These are phyloP conservation scores for Astrothelium macrocarpum DNA, from an alignment of 495 filamentous ascomycete species.

Conservation along the genomic window DNA sequence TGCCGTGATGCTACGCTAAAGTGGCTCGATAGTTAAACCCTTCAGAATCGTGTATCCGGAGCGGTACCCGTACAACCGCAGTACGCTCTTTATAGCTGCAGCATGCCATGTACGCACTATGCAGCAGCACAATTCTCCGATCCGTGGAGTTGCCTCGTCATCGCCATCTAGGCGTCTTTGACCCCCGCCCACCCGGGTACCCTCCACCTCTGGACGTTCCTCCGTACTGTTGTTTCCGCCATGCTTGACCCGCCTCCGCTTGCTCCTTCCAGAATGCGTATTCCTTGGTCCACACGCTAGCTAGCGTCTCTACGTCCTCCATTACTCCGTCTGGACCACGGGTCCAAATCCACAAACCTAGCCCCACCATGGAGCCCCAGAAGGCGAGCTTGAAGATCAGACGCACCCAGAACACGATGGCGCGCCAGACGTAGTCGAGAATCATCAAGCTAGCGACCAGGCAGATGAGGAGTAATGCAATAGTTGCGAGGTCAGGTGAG, in stretches of 20 bases:
- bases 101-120: background rate
- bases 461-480: slow-evolving; percentile 45
- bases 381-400: slow-evolving; percentile 49
- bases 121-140: background rate
- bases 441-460: slow-evolving; percentile 56
- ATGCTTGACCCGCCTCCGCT: slow-evolving; percentile 12
- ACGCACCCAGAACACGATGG: slow-evolving; percentile 65
- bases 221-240: slow-evolving; percentile 10
- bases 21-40: background rate
- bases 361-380: slow-evolving; percentile 44
- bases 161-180: background rate
- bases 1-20: slow-evolving; percentile 3
- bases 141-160: background rate
- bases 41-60: background rate
- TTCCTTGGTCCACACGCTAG: slow-evolving; percentile 43
- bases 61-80: background rate
- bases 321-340: slow-evolving; percentile 53
- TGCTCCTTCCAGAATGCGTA: slow-evolving; percentile 27
- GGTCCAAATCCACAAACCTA: slow-evolving; percentile 49
- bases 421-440: slow-evolving; percentile 54
- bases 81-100: background rate
- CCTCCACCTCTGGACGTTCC: slow-evolving; percentile 4
- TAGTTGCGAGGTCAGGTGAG: slow-evolving; percentile 51
- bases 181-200: background rate
- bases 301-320: slow-evolving; percentile 48